Percentiles rank a stretch among this genome's conserved stretches.
phyloP scores from a whole-genome alignment of 192 early-diverging fungal species.

The Backusella parvicylindrica region DNA sequence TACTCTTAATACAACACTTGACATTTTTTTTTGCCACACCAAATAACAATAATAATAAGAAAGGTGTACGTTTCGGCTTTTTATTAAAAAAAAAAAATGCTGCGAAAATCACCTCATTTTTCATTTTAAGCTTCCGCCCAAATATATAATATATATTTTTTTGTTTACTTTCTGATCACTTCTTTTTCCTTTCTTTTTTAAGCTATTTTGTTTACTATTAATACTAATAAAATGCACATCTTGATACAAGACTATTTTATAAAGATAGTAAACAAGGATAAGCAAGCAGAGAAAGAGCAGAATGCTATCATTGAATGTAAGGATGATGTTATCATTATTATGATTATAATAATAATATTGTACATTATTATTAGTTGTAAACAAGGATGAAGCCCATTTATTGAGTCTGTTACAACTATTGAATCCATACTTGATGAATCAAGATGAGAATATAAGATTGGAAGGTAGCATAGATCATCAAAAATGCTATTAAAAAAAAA shows the following conservation, averaged over 20 bases:
- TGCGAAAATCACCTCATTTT: background rate
- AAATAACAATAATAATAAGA: background rate
- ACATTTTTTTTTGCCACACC: background rate
- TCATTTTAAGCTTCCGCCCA: background rate
- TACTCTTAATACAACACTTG: background rate
- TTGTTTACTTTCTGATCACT: background rate
- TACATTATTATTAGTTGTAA: background rate
- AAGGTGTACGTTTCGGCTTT: background rate
- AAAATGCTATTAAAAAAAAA: no score
- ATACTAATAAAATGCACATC: background rate
- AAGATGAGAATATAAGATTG: constrained; percentile 77
- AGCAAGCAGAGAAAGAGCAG: background rate
- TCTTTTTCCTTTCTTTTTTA: background rate
- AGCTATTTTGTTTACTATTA: background rate
- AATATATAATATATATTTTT: background rate
- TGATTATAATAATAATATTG: no score
- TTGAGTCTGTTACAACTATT: constrained; percentile 77
- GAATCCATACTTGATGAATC: constrained; percentile 67
- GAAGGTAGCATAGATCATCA: constrained; percentile 46
- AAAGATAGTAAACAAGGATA: background rate
- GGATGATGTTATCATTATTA: background rate
- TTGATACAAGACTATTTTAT: background rate
- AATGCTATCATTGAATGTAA: background rate
- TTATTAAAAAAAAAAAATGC: background rate
- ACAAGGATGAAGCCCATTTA: constrained; percentile 47